These are phyloP conservation scores for Helotiales sp. DNA, from an alignment of 2,329 filamentous ascomycete genomes.

Conservation along the genomic window DNA sequence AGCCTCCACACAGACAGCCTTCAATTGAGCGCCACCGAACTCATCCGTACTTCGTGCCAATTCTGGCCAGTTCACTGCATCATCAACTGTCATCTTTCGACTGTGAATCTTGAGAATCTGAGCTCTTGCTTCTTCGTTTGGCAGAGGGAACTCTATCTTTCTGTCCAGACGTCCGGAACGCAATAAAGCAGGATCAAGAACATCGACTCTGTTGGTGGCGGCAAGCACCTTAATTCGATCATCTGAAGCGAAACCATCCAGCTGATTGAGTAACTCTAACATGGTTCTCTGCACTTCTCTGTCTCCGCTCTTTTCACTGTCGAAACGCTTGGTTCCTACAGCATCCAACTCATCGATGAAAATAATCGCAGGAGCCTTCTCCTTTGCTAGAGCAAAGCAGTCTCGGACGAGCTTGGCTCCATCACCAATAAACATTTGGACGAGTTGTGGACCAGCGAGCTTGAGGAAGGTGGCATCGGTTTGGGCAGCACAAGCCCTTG, in stretches of 20 bases:
- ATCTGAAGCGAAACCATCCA: slow-evolving; percentile 96
- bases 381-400: slow-evolving; percentile 95
- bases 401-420: slow-evolving; percentile 97
- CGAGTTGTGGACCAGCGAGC: slow-evolving; percentile 92
- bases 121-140: slow-evolving; percentile 94
- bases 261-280: slow-evolving; percentile 97
- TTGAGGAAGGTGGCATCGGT: slow-evolving; percentile 99
- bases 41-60: slow-evolving; percentile 96
- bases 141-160: slow-evolving; percentile 97
- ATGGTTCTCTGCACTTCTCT: slow-evolving; percentile 98
- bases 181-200: slow-evolving; percentile 86
- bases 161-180: slow-evolving; percentile 90
- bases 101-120: slow-evolving; percentile 98
- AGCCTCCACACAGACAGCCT: slow-evolving; percentile 97
- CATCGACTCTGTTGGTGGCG: slow-evolving; percentile 91
- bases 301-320: slow-evolving; percentile 97
- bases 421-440: slow-evolving; percentile 99
- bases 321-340: slow-evolving; percentile 98
- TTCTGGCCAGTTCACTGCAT: slow-evolving; percentile 93
- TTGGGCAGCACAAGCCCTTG: slow-evolving; percentile 93
- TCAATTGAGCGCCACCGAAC: slow-evolving; percentile 95
- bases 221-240: slow-evolving; percentile 96
- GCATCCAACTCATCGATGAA: slow-evolving; percentile 99
- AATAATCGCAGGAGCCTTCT: slow-evolving; percentile 98
- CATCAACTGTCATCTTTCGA: slow-evolving; percentile 96